Conservation (phyloP, 2,329 filamentous ascomycete genomes). For the Aureobasidium melanogenum region DNA sequence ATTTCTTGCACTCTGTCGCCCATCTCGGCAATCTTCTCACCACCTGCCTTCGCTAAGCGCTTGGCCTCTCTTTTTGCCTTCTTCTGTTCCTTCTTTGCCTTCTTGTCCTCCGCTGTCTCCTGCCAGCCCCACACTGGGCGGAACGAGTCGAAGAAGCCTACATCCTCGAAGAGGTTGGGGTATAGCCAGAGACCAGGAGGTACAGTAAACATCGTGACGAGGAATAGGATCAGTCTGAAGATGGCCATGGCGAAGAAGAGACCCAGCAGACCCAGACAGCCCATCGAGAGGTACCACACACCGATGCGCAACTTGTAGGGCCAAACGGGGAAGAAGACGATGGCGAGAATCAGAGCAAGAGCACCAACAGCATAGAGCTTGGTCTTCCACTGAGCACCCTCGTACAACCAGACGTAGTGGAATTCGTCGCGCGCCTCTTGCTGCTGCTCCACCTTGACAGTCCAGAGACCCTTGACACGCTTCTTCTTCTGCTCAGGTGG, state of each 20-base stretch:
- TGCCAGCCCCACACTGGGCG: conserved; percentile 97
- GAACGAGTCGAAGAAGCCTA: conserved; percentile 97
- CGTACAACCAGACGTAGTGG: conserved; percentile 96
- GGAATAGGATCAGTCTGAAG: conserved; percentile 89
- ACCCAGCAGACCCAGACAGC: conserved; percentile 77
- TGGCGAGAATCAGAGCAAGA: conserved; percentile 70
- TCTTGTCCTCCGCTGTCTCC: conserved; percentile 31
- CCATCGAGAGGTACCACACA: conserved; percentile 96
- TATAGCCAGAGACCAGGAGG: conserved; percentile 95
- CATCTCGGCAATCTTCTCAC: neutral
- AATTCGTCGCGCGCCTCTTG: conserved; percentile 80
- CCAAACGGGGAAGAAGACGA: conserved; percentile 96
- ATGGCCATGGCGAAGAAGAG: conserved; percentile 98
- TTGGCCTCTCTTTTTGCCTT: conserved; percentile 28
- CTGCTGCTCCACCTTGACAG: conserved; percentile 88
- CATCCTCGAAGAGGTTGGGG: conserved; percentile 96
- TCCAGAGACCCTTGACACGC: conserved; percentile 93
- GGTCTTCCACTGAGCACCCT: conserved; percentile 87
- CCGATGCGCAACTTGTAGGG: conserved; percentile 82
- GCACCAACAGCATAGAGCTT: conserved; percentile 84
- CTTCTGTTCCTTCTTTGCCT: conserved; percentile 27
- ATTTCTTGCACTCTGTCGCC: neutral
- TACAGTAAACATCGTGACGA: conserved; percentile 75
- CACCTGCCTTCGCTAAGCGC: conserved; percentile 21
- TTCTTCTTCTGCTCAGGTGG: conserved; percentile 71